A percentile compares a stretch with the other conserved stretches of the same genome.
These are phyloP conservation scores for Solanum chmielewskii DNA, from an alignment of 257 asterid species.

Conservation along the genomic window DNA sequence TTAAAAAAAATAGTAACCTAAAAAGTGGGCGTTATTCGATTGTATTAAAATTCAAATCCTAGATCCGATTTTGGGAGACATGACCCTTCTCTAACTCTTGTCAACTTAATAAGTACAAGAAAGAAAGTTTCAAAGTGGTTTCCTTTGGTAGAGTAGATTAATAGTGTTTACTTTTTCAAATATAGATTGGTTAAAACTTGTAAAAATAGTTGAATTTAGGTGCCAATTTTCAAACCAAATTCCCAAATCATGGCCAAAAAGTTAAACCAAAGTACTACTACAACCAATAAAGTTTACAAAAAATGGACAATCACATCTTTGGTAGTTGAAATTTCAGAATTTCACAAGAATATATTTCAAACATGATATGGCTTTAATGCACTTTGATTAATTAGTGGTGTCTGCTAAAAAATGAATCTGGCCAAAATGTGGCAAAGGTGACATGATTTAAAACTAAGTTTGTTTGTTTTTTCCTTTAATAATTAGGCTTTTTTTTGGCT, in stretches of 20 bases:
- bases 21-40: background rate
- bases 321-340: constrained; percentile 1
- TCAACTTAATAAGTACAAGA: background rate
- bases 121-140: background rate
- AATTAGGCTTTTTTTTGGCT: background rate
- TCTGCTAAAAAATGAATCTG: background rate
- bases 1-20: background rate
- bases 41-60: background rate
- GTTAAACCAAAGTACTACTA: background rate
- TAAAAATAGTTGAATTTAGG: background rate
- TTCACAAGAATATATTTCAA: background rate
- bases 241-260: background rate
- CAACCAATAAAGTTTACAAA: background rate
- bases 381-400: background rate
- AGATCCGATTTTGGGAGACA: background rate
- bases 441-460: background rate
- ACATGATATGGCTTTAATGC: background rate
- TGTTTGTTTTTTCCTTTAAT: background rate
- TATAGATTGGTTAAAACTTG: background rate
- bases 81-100: background rate
- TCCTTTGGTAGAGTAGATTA: background rate
- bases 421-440: background rate
- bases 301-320: background rate
- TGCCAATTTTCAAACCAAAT: background rate
- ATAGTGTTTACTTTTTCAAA: background rate